A percentile compares a stretch with the other conserved stretches of the same genome.
Conservation (phyloP, 306 rosid species). For the Myrica gale region DNA sequence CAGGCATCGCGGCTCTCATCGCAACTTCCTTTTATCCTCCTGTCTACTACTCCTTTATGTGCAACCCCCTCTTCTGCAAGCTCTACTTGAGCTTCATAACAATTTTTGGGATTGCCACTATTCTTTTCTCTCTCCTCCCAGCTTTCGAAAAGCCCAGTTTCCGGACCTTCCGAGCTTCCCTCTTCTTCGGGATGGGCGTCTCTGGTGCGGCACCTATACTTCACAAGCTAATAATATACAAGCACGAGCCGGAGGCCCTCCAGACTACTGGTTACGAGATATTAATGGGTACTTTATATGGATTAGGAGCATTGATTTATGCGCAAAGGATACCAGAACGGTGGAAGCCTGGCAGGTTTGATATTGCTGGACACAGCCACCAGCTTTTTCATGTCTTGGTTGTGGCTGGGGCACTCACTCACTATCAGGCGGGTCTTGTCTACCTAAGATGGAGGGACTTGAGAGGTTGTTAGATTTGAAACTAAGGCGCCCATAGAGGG, state of each 20-base stretch:
- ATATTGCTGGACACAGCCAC: slow-evolving; percentile 65
- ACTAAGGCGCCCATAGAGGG: background rate
- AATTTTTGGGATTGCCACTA: slow-evolving; percentile 39
- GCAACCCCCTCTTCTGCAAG: slow-evolving; percentile 51
- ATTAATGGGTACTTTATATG: slow-evolving; percentile 57
- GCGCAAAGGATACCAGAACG: slow-evolving; percentile 57
- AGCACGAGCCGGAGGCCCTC: slow-evolving; percentile 42
- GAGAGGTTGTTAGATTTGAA: slow-evolving; percentile 40
- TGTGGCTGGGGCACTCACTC: slow-evolving; percentile 67
- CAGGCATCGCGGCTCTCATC: slow-evolving; percentile 58
- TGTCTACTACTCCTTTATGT: slow-evolving; percentile 65
- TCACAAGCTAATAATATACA: slow-evolving; percentile 46
- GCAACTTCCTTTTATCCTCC: slow-evolving; percentile 63
- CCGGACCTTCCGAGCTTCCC: slow-evolving; percentile 44
- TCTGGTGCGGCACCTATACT: slow-evolving; percentile 52
- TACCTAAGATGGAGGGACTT: slow-evolving; percentile 59
- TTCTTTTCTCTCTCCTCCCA: slow-evolving; percentile 48
- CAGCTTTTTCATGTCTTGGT: slow-evolving; percentile 65
- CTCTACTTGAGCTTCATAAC: slow-evolving; percentile 60
- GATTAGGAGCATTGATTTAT: slow-evolving; percentile 59
- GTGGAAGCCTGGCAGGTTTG: slow-evolving; percentile 68
- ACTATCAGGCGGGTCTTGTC: slow-evolving; percentile 47
- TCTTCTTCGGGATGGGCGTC: slow-evolving; percentile 59
- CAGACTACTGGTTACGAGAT: slow-evolving; percentile 54
- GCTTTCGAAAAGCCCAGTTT: slow-evolving; percentile 42